Base-by-base conservation (phyloP, 164 flowering plant genomes). In the Nymphaea colorata region DNA sequence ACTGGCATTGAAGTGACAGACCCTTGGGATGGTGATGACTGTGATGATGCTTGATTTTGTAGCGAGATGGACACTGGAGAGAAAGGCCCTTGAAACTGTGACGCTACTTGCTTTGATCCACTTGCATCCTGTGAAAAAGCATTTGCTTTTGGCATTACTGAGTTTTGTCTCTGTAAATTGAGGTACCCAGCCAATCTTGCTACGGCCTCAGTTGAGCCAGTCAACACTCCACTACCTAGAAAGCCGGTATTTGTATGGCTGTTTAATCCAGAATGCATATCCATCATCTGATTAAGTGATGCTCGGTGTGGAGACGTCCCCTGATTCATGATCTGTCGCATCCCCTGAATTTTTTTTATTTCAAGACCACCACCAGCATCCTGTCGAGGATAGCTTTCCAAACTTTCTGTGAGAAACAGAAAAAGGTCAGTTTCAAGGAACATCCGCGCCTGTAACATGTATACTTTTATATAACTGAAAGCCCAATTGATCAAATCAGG, bases 301-400 rank as follows among this genome's bases (percentile, higher is more conserved):
- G 73, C 84, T 41, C 83, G 68, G 66, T 94, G 93, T 41, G 89
- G 75, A 41, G 95, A 82, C 61, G 83, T 73, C 61, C 87, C 89
- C 75, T 83, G 88, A 73, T 65, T 79, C 66, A 83, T 91, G 53
- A 78, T 63, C 67, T 86, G 93, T 72, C 87, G 36, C 36, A 25
- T 25, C 36, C 36, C 80, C 15, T 70, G 82, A 92, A 80, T 84
- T 82, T 78, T 25, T 1, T 25, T 25, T 25, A 25, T 25, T 25
- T 25, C 36, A 25, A 25, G 36, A 25, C 36, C 36, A 25, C 36
- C 36, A 25, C 36, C 36, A 25, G 41, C 67, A 14, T 82, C 69
- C 66, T 78, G 91, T 44, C 89, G 84, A 71, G 97, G 86, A 80
- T 83, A 88, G 64, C 53, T 86, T 76, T 91, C 90, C 84, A 94